phyloP scores from a whole-genome alignment of 345 rosid genomes.

The Excoecaria agallocha region DNA sequence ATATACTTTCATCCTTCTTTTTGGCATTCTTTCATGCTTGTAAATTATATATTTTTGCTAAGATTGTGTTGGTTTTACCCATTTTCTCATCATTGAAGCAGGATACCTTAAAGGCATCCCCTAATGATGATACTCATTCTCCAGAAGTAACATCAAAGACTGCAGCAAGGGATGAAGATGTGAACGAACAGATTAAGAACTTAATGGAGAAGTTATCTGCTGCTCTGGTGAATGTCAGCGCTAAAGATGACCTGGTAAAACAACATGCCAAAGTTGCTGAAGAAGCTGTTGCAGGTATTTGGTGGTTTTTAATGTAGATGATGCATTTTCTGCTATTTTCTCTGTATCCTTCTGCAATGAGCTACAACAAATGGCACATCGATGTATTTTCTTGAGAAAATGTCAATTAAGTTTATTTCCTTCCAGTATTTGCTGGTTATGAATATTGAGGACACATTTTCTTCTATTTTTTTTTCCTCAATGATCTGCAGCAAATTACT shows the following conservation, averaged over 20 bases:
- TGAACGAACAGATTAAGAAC: conserved; percentile 41
- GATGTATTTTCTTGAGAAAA: no score
- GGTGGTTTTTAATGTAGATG: not conserved
- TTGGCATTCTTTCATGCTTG: conserved; percentile 1
- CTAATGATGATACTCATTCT: conserved; percentile 40
- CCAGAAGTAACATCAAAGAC: conserved; percentile 53
- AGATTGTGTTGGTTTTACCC: conserved; percentile 5
- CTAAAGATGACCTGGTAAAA: conserved; percentile 80
- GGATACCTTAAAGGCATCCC: conserved; percentile 61
- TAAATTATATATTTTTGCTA: not conserved
- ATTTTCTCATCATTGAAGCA: conserved; percentile 33
- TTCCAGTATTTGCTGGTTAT: no score
- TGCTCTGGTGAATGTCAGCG: conserved; percentile 67
- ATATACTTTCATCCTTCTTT: not conserved
- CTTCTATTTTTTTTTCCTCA: no score
- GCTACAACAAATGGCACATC: no score
- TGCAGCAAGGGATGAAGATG: conserved; percentile 41
- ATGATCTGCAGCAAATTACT: no score
- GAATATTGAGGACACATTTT: no score
- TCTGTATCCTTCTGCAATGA: not conserved
- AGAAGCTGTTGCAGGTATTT: conserved; percentile 86
- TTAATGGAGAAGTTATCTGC: conserved; percentile 64
- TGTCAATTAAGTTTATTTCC: no score
- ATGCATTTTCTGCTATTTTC: not conserved
- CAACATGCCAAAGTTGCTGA: conserved; percentile 96